Base-by-base conservation (phyloP, 2,329 filamentous ascomycete genomes). In the Parastagonospora avenae region DNA sequence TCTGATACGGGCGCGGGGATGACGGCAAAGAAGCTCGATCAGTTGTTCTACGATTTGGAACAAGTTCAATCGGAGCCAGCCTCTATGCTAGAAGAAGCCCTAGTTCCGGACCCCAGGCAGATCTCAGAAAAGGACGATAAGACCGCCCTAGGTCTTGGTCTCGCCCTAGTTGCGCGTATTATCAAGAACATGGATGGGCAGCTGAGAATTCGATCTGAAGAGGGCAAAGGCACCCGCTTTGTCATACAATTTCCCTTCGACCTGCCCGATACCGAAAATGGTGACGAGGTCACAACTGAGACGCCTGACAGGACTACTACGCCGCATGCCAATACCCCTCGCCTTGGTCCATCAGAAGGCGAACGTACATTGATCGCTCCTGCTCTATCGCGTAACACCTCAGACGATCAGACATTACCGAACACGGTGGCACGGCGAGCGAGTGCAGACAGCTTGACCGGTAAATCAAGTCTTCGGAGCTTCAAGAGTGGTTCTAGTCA, bases 171-270 rank as follows among this genome's bases (percentile, higher is more conserved):
- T n/a, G 89, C 90, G 12, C 85, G 92, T 32, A 90, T 91, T 31
- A 81, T 96, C 29, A 84, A 87, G n/a, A 96, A 92, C 65, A 94
- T 96, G 90, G 88, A 93, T 51, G 92, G 92, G 0, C 92, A 96
- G 64, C 74, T 96, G 28, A 85, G 91, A 1, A 76, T 96, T 1
- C 93, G 92, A 64, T 96, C 91, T 0, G 90, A 94, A 63, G 83
- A 89, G 67, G 89, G 89, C 2, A 89, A 88, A 62, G 92, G 92
- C 0, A 92, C 91, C 14, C 82, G 89, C 45, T 96, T 96, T 57
- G 85, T 91, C 15, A 84, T 96, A 19, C 85, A 90, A 56, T 77
- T 96, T 28, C 88, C 89, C 0, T 94, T 96, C 57, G 80, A 85
- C 7, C 68, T 92, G 1, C 86, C 85, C 0, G 71, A 77, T n/a